A percentile compares a stretch with the other conserved stretches of the same genome.
Evolutionary conservation across 2,329 filamentous ascomycete genomes (phyloP).

Genomic region (Trichocomaceae sp.): DNA sequence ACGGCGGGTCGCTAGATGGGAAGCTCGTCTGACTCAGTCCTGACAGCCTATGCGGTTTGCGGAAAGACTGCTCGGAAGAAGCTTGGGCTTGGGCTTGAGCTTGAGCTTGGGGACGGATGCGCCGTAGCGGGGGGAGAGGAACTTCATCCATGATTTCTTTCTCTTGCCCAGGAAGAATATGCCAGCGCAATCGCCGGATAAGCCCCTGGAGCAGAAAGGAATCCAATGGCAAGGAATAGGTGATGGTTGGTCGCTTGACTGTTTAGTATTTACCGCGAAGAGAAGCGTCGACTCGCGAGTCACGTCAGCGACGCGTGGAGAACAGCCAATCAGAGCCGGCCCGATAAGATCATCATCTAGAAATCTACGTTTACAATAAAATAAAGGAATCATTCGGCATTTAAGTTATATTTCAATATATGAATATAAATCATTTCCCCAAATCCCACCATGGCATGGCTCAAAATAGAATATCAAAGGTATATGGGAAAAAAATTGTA

Average conservation of each 20-base stretch:
- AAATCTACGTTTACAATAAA: background rate
- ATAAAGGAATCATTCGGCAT: background rate
- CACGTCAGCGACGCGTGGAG: conserved; percentile 6
- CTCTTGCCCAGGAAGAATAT: conserved; percentile 6
- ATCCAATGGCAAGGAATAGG: background rate
- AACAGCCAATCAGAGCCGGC: background rate
- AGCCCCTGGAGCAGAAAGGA: conserved; percentile 1
- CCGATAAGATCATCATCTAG: background rate
- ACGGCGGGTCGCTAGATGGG: conserved; percentile 39
- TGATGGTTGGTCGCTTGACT: conserved; percentile 8
- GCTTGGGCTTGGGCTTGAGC: conserved; percentile 4
- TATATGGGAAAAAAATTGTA: background rate
- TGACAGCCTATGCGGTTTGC: conserved; percentile 16
- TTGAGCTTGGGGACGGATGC: conserved; percentile 24
- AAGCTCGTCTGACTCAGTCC: conserved; percentile 32
- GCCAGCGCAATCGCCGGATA: conserved; percentile 8
- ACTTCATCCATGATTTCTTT: conserved; percentile 20
- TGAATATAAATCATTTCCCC: background rate
- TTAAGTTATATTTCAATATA: background rate
- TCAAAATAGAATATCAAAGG: background rate
- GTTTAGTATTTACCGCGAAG: conserved; percentile 13
- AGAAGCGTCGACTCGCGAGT: conserved; percentile 3
- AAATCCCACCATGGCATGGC: conserved; percentile 10
- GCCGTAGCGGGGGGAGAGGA: conserved; percentile 33
- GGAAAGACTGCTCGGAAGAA: conserved; percentile 13